Percentiles rank a stretch among this genome's conserved stretches.
These are phyloP conservation scores for Ophiostoma perfectum DNA, from an alignment of 2,329 filamentous ascomycete species.

Conservation along the genomic window DNA sequence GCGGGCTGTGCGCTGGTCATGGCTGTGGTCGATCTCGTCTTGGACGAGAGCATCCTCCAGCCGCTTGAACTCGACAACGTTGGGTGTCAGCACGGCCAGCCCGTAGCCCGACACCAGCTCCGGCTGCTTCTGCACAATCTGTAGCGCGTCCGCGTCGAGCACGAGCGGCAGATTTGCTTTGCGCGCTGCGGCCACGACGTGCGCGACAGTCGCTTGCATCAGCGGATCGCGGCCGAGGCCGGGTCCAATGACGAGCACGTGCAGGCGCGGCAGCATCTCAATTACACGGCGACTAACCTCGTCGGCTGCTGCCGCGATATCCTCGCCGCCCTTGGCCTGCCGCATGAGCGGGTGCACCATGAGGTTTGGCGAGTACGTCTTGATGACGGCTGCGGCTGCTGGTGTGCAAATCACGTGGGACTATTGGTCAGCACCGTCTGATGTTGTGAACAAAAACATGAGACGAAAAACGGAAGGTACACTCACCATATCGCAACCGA, in stretches of 20 bases:
- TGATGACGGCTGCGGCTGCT: constrained; percentile 80
- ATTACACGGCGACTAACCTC: constrained; percentile 64
- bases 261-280: constrained; percentile 75
- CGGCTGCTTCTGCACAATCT: constrained; percentile 68
- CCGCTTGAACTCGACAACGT: constrained; percentile 85
- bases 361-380: constrained; percentile 94
- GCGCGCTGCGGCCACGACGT: constrained; percentile 72
- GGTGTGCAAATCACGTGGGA: constrained; percentile 95
- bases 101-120: constrained; percentile 73
- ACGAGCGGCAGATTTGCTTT: constrained; percentile 71
- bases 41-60: constrained; percentile 64
- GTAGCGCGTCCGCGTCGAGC: constrained; percentile 83
- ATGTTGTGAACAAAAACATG: constrained; percentile 13
- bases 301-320: constrained; percentile 50
- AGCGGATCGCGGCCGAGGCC: constrained; percentile 83
- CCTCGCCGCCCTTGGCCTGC: constrained; percentile 42
- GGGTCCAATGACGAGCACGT: constrained; percentile 88
- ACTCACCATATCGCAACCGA: constrained; percentile 75
- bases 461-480: neutral
- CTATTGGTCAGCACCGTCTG: constrained; percentile 38
- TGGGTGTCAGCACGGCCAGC: constrained; percentile 85
- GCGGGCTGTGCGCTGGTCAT: constrained; percentile 22
- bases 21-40: constrained; percentile 30
- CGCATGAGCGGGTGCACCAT: constrained; percentile 98
- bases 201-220: constrained; percentile 80